Conservation (phyloP, 768 basidiomycete species). For the Chlorophyllum brunneum region DNA sequence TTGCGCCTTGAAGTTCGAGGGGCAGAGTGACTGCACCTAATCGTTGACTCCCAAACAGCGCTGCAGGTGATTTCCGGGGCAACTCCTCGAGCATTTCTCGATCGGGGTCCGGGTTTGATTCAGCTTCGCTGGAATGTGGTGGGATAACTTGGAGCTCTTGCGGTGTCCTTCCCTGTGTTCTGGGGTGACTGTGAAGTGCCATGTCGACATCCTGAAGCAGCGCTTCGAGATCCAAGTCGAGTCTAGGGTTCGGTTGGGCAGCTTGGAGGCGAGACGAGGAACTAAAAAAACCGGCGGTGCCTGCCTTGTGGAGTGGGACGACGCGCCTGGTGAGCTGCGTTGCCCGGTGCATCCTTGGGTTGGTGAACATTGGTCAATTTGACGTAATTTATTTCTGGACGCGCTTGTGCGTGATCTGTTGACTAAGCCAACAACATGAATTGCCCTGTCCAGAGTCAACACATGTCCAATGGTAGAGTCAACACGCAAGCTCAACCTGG, state of each 20-base stretch:
- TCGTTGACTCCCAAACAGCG: constrained; percentile 70
- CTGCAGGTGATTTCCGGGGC: constrained; percentile 73
- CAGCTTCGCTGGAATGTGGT: constrained; percentile 25
- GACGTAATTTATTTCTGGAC: neutral
- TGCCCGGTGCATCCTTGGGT: constrained; percentile 1
- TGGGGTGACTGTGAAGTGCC: constrained; percentile 44
- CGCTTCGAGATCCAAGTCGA: constrained; percentile 62
- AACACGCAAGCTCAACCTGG: constrained; percentile 10
- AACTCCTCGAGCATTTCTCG: constrained; percentile 29
- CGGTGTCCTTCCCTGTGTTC: constrained; percentile 20
- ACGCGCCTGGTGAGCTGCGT: neutral
- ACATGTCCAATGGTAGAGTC: constrained; percentile 12
- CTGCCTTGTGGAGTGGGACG: neutral
- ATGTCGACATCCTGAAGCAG: constrained; percentile 68
- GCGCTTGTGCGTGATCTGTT: neutral
- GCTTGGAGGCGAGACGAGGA: constrained; percentile 24
- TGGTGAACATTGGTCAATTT: neutral
- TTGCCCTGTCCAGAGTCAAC: neutral
- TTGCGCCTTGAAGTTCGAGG: constrained; percentile 61
- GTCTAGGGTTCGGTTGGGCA: constrained; percentile 50
- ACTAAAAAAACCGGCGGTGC: constrained; percentile 5
- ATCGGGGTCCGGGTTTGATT: constrained; percentile 28
- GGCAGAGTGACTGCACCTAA: constrained; percentile 74
- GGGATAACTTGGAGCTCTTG: constrained; percentile 54
- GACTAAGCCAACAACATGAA: constrained; percentile 2